phyloP scores from a whole-genome alignment of 169 alveolate species.

The Perkinsus chesapeaki region DNA sequence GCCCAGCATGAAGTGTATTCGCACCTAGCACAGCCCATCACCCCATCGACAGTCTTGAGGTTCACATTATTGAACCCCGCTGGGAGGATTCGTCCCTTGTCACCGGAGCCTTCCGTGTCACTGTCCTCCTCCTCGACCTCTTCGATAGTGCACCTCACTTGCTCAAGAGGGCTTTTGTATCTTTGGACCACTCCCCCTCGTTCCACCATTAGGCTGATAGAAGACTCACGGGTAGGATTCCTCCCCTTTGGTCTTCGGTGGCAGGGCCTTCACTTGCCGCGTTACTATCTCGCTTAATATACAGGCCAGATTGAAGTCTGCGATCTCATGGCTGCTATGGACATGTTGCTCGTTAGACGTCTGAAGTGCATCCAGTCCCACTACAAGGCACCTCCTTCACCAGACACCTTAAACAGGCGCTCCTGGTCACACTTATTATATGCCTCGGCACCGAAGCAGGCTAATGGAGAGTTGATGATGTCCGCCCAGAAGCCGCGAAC shows the following conservation, averaged over 20 bases:
- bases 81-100: background rate
- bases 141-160: background rate
- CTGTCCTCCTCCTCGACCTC: background rate
- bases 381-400: background rate
- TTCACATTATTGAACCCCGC: background rate
- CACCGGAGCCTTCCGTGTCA: background rate
- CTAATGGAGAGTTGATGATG: slow-evolving; percentile 62
- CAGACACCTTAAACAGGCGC: background rate
- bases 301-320: slow-evolving; percentile 10
- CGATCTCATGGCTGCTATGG: slow-evolving; percentile 16
- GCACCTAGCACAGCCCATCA: background rate
- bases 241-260: background rate
- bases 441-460: slow-evolving; percentile 42
- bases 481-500: slow-evolving; percentile 82
- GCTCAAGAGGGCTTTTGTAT: background rate
- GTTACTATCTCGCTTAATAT: background rate
- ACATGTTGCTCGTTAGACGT: background rate
- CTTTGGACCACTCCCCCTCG: background rate
- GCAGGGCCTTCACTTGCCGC: background rate
- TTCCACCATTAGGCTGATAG: background rate
- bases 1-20: background rate
- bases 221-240: background rate
- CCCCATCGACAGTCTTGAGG: background rate
- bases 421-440: background rate
- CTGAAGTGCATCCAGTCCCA: background rate